phyloP scores from a whole-genome alignment of 768 basidiomycete species.

The Agrocybe pediades region DNA sequence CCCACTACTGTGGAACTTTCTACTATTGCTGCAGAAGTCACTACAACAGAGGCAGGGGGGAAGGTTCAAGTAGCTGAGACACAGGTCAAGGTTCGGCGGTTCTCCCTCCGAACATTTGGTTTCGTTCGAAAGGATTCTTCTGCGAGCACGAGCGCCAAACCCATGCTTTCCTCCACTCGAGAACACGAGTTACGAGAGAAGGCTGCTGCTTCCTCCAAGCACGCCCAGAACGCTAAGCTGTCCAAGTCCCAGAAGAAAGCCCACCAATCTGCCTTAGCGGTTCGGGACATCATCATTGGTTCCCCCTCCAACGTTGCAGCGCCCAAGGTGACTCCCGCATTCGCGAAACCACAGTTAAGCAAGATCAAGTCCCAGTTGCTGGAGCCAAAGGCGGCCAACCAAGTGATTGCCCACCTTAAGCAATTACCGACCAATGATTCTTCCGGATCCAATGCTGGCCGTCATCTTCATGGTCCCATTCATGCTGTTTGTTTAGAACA shows the following conservation, averaged over 20 bases:
- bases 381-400: conserved; percentile 67
- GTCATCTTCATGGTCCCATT: conserved; percentile 47
- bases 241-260: conserved; percentile 60
- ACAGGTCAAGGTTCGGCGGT: conserved; percentile 30
- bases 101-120: conserved; percentile 49
- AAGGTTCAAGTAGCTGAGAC: not conserved
- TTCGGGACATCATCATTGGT: conserved; percentile 74
- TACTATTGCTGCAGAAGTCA: no score
- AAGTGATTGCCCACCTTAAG: conserved; percentile 71
- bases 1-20: no score
- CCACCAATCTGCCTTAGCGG: conserved; percentile 59
- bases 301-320: conserved; percentile 31
- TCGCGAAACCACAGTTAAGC: conserved; percentile 53
- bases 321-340: conserved; percentile 39
- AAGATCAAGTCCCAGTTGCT: conserved; percentile 71
- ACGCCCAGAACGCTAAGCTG: conserved; percentile 11
- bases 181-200: conserved; percentile 43
- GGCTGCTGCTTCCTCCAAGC: conserved; percentile 16
- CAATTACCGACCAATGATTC: conserved; percentile 52
- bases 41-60: no score
- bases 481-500: conserved; percentile 76
- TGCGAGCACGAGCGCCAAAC: conserved; percentile 32
- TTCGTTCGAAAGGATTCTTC: conserved; percentile 29
- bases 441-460: conserved; percentile 11
- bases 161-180: conserved; percentile 33